Evolutionary conservation across 441 rosid species (phyloP).

Genomic region (Brassica balearica): DNA sequence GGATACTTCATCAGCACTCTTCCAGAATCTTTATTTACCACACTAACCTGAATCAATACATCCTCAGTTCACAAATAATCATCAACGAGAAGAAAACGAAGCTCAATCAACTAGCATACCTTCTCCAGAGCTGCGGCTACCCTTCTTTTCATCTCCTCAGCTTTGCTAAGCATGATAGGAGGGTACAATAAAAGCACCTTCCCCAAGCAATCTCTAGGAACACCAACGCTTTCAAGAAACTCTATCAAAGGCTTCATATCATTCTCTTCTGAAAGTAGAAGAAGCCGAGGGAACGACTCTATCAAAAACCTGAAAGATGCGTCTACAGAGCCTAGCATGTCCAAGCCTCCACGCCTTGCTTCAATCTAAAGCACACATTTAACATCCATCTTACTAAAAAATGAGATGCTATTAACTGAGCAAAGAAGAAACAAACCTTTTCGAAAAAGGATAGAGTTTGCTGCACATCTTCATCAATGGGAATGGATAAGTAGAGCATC

Average conservation of each 20-base stretch:
- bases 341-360: conserved; percentile 94
- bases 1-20: conserved; percentile 80
- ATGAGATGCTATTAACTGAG: neutral
- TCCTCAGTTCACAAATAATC: too few relatives aligned
- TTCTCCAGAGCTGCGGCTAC: conserved; percentile 50
- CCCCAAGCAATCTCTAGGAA: conserved; percentile 52
- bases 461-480: conserved; percentile 85
- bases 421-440: conserved; percentile 66
- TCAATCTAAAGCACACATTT: conserved; percentile 56
- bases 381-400: conserved; percentile 20
- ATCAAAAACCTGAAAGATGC: conserved; percentile 64
- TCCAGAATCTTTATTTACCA: conserved; percentile 54
- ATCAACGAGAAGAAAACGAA: too few relatives aligned
- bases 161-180: conserved; percentile 55
- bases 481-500: conserved; percentile 79
- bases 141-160: conserved; percentile 54
- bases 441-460: conserved; percentile 87
- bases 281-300: conserved; percentile 87
- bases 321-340: conserved; percentile 65
- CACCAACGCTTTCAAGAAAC: conserved; percentile 61
- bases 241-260: conserved; percentile 64
- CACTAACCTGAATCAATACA: conserved; percentile 53
- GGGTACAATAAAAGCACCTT: conserved; percentile 77
- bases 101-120: too few relatives aligned
- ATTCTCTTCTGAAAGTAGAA: conserved; percentile 63